A percentile compares a stretch with the other conserved stretches of the same genome.
Conservation (phyloP, 768 basidiomycete genomes). For the Leccinum boreale region DNA sequence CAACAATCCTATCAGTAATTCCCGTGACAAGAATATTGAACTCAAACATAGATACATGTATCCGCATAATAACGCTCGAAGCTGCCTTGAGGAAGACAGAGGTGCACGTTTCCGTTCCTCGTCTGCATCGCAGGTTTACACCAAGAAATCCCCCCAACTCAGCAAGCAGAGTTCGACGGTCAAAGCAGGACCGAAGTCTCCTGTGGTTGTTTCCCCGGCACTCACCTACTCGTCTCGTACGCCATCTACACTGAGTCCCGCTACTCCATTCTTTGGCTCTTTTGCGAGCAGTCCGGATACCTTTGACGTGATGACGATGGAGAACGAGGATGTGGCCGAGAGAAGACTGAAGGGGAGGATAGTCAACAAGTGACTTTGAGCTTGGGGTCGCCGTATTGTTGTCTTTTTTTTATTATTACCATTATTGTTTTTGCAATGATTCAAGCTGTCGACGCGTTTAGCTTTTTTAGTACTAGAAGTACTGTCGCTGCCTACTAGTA, state of each 20-base stretch:
- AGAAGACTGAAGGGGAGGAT: constrained; percentile 23
- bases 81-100: constrained; percentile 1
- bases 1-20: constrained; percentile 20
- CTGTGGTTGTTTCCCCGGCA: constrained; percentile 61
- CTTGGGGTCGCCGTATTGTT: background rate
- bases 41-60: constrained; percentile 22
- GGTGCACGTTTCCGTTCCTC: constrained; percentile 7
- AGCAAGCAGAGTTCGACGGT: constrained; percentile 14
- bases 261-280: constrained; percentile 68
- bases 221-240: constrained; percentile 66
- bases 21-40: constrained; percentile 14
- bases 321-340: constrained; percentile 21
- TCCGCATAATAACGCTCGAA: constrained; percentile 17
- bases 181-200: constrained; percentile 40
- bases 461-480: constrained; percentile 1
- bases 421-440: constrained; percentile 10
- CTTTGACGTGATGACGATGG: constrained; percentile 27
- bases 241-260: constrained; percentile 64
- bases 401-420: background rate
- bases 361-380: constrained; percentile 7
- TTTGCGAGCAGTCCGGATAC: constrained; percentile 37
- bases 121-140: constrained; percentile 11
- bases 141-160: constrained; percentile 12
- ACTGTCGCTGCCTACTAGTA: background rate
- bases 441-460: constrained; percentile 4